phyloP scores from a whole-genome alignment of 2,329 filamentous ascomycete species.

The Alternaria conjuncta region DNA sequence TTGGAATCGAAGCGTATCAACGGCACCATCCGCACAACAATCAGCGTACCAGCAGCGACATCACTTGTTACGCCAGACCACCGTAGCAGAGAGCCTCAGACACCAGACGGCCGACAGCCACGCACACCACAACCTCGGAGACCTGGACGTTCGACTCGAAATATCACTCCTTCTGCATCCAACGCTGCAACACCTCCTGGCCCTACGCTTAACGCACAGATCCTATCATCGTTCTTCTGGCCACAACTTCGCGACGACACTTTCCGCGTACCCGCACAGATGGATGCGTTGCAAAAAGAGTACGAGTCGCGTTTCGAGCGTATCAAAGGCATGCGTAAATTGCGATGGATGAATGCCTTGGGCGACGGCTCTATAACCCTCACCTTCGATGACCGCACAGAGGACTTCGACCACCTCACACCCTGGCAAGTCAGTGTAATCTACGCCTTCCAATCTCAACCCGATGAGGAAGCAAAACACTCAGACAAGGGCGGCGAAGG shows the following conservation, averaged over 20 bases:
- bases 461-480: slow-evolving; percentile 36
- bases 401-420: slow-evolving; percentile 76
- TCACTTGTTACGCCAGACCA: slow-evolving; percentile 27
- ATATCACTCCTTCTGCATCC: slow-evolving; percentile 20
- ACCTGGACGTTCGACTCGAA: slow-evolving; percentile 16
- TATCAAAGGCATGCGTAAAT: slow-evolving; percentile 82
- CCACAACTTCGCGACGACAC: slow-evolving; percentile 75
- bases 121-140: slow-evolving; percentile 37
- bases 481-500: slow-evolving; percentile 24
- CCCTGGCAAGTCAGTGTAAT: slow-evolving; percentile 91
- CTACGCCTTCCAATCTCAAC: slow-evolving; percentile 72
- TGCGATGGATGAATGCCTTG: slow-evolving; percentile 85
- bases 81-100: slow-evolving; percentile 20
- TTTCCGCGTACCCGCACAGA: slow-evolving; percentile 67
- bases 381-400: slow-evolving; percentile 78
- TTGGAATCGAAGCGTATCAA: slow-evolving; percentile 81
- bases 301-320: slow-evolving; percentile 80
- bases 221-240: slow-evolving; percentile 94
- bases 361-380: slow-evolving; percentile 82
- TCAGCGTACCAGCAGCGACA: slow-evolving; percentile 9
- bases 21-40: slow-evolving; percentile 50
- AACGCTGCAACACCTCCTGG: slow-evolving; percentile 40
- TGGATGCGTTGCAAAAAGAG: slow-evolving; percentile 66
- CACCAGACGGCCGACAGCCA: slow-evolving; percentile 28
- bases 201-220: slow-evolving; percentile 72